Base-by-base conservation (phyloP, 2,329 filamentous ascomycete species). In the Nigrograna mackinnonii region DNA sequence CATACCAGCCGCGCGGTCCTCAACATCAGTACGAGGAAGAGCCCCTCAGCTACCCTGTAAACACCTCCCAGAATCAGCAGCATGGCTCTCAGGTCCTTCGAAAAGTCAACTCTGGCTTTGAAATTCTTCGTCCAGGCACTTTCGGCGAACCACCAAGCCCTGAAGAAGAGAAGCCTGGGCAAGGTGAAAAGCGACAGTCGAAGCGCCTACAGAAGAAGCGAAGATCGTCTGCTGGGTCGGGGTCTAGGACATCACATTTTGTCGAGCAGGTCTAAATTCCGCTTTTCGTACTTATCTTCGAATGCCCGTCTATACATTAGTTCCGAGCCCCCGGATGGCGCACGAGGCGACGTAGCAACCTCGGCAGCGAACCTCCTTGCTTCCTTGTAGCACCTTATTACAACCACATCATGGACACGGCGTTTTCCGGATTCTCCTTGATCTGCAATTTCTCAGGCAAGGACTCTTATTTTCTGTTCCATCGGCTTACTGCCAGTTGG, bases 141-240 rank as follows among this genome's bases (percentile, higher is more conserved):
- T 60, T 70, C 38, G 54, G 30, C 20, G 42, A 59, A 33, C 54
- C 60, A 6, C 58, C 63, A 17, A 58, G 38, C 35, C 46, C 59
- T 4, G 57, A 61, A 31, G 57, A 62, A 22, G 35, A 54, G 43
- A 49, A 60, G 41, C 33, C 57, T n/a, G 51, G 59, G 6, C 42
- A 35, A 19, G 33, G 39, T 17, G 60, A 67, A 39, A 62, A 62
- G 54, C 67, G 66, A 43, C 59, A 66, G 32, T 67, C 68, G 5
- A 68, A 60, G 42, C 69, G 66, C 45, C 61, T 74, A 3, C 70
- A 73, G 45, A 75, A 74, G 62, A 73, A 71, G 47, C 59, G 67
- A 16, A 59, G 58, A 44, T 55, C 61, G 22, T 68, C 64, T 20
- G 50, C 35, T 6, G 47, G 49, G 13, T 66, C 41, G 19, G 22